Evolutionary conservation across 257 asterid species (phyloP).

Genomic region (Solanum clarkiae): DNA sequence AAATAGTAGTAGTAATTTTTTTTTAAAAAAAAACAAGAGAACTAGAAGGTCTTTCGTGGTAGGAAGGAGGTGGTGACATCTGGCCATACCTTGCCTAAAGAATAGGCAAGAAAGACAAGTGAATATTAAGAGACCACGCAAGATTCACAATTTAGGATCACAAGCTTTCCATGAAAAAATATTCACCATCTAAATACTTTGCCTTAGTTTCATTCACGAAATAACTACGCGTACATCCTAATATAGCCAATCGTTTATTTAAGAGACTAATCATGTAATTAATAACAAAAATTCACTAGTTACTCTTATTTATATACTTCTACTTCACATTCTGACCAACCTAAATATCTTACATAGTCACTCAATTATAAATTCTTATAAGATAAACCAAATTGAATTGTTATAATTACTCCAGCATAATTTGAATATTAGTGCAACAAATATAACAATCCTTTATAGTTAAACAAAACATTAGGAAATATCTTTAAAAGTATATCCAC

Average conservation of each 20-base stretch:
- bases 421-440: not conserved
- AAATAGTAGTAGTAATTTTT: not conserved
- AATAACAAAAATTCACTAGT: no score
- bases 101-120: conserved; percentile 1
- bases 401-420: not conserved
- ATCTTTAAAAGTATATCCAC: not conserved
- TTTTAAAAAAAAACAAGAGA: not conserved
- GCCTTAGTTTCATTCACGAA: not conserved
- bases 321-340: no score
- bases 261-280: not conserved
- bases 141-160: conserved; percentile 13
- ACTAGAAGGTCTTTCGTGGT: not conserved
- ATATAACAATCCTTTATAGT: not conserved
- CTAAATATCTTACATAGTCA: no score
- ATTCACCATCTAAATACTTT: not conserved
- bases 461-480: not conserved
- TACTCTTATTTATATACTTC: no score
- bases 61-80: not conserved
- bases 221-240: not conserved
- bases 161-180: conserved; percentile 15
- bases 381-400: not conserved
- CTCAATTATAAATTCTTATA: no score
- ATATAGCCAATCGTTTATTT: not conserved
- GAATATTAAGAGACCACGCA: not conserved
- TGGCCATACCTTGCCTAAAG: conserved; percentile 10